phyloP scores from a whole-genome alignment of 129 eudicot species.

The Chrysanthemum lavandulifolium region DNA sequence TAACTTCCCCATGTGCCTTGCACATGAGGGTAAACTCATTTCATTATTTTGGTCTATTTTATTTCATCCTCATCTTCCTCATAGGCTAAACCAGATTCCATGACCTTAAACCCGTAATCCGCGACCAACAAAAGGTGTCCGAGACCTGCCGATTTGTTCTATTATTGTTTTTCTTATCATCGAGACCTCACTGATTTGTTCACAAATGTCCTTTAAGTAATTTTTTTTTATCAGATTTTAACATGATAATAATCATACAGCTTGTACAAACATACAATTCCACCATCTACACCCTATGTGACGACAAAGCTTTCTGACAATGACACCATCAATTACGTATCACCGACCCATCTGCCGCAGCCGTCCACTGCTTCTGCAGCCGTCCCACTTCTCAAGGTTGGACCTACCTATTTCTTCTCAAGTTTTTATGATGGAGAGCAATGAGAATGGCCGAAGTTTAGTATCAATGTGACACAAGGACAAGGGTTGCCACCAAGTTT shows the following conservation, averaged over 20 bases:
- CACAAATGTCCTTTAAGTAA: slow-evolving; percentile 9
- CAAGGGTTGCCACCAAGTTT: slow-evolving; percentile 79
- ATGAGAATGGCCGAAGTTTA: slow-evolving; percentile 54
- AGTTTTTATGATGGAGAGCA: slow-evolving; percentile 94
- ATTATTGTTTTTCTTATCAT: slow-evolving; percentile 18
- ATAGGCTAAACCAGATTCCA: no score
- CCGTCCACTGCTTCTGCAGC: slow-evolving; percentile 46
- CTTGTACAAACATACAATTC: slow-evolving; percentile 75
- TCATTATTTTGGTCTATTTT: no score
- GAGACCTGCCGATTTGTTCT: no score
- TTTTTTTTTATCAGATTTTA: slow-evolving; percentile 56
- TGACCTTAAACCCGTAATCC: no score
- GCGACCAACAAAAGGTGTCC: no score
- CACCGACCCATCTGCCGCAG: slow-evolving; percentile 62
- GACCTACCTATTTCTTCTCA: slow-evolving; percentile 75
- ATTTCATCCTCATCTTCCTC: no score
- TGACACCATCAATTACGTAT: slow-evolving; percentile 57
- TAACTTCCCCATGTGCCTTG: no score
- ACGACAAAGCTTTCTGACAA: slow-evolving; percentile 51
- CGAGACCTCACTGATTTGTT: not conserved
- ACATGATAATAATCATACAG: slow-evolving; percentile 83
- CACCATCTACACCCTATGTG: slow-evolving; percentile 66
- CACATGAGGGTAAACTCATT: no score
- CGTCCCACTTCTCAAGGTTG: slow-evolving; percentile 68
- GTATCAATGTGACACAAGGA: slow-evolving; percentile 75